Percentiles rank a stretch among this genome's conserved stretches.
These are phyloP conservation scores for Drosera capensis DNA, from an alignment of 148 eudicot genomes.

Conservation along the genomic window DNA sequence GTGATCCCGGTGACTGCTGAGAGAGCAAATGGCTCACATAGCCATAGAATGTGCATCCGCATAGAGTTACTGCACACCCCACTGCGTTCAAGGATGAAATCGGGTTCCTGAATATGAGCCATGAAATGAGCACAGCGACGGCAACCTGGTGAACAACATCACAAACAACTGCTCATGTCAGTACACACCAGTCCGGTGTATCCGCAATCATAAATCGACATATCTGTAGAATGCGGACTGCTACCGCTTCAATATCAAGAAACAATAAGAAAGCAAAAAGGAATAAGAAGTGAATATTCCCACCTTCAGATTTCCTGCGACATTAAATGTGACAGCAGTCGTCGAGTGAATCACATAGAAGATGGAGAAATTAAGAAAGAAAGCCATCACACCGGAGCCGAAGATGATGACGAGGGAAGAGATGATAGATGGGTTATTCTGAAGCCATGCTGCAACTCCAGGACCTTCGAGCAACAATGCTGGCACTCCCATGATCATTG, in stretches of 20 bases:
- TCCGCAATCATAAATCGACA: too few relatives aligned
- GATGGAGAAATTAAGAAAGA: slow-evolving; percentile 89
- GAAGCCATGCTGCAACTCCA: slow-evolving; percentile 62
- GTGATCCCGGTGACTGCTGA: slow-evolving; percentile 61
- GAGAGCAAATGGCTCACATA: slow-evolving; percentile 70
- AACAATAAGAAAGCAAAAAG: neutral
- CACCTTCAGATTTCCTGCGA: slow-evolving; percentile 97
- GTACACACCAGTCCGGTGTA: neutral
- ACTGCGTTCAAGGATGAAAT: slow-evolving; percentile 66
- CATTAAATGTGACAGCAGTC: slow-evolving; percentile 93
- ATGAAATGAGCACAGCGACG: slow-evolving; percentile 70
- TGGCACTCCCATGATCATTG: slow-evolving; percentile 71
- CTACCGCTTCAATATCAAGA: too few relatives aligned
- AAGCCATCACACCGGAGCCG: slow-evolving; percentile 79
- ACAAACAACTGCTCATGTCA: neutral
- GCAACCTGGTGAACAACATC: slow-evolving; percentile 30
- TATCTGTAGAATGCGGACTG: too few relatives aligned
- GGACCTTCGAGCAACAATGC: slow-evolving; percentile 76
- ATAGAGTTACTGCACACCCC: slow-evolving; percentile 65
- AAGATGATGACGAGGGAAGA: slow-evolving; percentile 53
- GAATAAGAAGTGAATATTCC: slow-evolving; percentile 1
- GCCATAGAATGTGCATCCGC: slow-evolving; percentile 89
- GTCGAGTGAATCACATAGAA: slow-evolving; percentile 93
- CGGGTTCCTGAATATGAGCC: slow-evolving; percentile 82
- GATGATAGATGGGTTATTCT: slow-evolving; percentile 27